Conservation (phyloP, 2,329 filamentous ascomycete genomes). For the Aspergillus aculeatus region DNA sequence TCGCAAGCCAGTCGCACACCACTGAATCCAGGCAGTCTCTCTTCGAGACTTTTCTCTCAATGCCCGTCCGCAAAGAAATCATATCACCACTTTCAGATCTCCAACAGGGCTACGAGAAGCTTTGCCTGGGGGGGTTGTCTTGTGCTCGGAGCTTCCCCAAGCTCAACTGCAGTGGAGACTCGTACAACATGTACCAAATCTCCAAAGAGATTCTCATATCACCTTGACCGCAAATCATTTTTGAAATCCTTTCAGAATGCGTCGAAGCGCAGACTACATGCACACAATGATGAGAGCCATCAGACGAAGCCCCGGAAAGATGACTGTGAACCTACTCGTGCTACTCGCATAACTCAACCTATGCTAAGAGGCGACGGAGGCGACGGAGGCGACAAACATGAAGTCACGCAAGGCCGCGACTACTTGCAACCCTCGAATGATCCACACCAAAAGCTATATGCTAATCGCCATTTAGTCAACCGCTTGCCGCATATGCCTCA, state of each 20-base stretch:
- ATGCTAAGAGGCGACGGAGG: conserved; percentile 10
- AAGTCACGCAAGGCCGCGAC: background rate
- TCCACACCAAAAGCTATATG: conserved; percentile 15
- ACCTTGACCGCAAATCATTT: conserved; percentile 20
- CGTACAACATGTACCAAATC: conserved; percentile 33
- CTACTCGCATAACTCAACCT: conserved; percentile 8
- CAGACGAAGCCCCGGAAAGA: conserved; percentile 19
- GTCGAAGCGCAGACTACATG: conserved; percentile 35
- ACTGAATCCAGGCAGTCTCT: conserved; percentile 15
- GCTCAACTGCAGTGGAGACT: conserved; percentile 33
- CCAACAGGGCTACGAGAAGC: conserved; percentile 49
- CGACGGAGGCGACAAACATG: conserved; percentile 11
- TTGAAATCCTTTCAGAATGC: conserved; percentile 18
- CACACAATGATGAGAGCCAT: conserved; percentile 22
- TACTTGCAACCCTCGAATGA: conserved; percentile 17
- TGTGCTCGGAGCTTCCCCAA: conserved; percentile 47
- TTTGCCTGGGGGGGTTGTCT: conserved; percentile 58
- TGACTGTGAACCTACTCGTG: conserved; percentile 16
- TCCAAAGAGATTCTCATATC: conserved; percentile 30
- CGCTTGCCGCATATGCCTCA: conserved; percentile 71
- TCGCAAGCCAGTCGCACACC: conserved; percentile 27
- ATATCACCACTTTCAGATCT: conserved; percentile 24
- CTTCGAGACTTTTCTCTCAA: conserved; percentile 17
- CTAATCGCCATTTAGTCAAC: conserved; percentile 52
- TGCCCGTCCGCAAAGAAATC: conserved; percentile 18